These are phyloP conservation scores for Nemophila menziesii DNA, from an alignment of 257 asterid genomes.

Conservation along the genomic window DNA sequence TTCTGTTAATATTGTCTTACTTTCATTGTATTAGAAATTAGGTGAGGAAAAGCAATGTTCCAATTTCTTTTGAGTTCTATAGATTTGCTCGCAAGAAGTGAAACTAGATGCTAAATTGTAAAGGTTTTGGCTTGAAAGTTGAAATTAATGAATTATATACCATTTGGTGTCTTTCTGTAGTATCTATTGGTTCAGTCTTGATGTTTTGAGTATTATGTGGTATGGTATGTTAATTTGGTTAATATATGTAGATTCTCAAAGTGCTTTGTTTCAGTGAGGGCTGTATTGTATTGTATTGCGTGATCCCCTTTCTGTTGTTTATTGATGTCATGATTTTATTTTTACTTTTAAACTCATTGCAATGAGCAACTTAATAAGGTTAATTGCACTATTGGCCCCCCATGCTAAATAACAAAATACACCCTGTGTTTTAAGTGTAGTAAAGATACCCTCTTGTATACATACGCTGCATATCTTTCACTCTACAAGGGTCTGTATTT, in stretches of 20 bases:
- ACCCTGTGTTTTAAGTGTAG: too few relatives aligned
- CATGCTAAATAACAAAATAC: too few relatives aligned
- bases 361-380: too few relatives aligned
- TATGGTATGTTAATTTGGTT: too few relatives aligned
- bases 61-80: not conserved
- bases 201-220: not conserved
- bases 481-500: too few relatives aligned
- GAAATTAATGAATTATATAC: not conserved
- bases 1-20: constrained; percentile 15
- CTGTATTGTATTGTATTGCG: not conserved
- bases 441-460: too few relatives aligned
- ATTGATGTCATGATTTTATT: not conserved
- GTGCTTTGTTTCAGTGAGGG: not conserved
- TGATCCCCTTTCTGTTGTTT: not conserved
- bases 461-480: too few relatives aligned
- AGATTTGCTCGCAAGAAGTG: not conserved
- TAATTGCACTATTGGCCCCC: too few relatives aligned
- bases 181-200: not conserved
- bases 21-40: not conserved
- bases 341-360: not conserved
- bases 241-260: too few relatives aligned
- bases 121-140: not conserved
- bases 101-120: not conserved
- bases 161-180: not conserved
- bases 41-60: not conserved